Conservation (phyloP, 129 eudicot genomes). For the carrot (Daucus carota) region DNA sequence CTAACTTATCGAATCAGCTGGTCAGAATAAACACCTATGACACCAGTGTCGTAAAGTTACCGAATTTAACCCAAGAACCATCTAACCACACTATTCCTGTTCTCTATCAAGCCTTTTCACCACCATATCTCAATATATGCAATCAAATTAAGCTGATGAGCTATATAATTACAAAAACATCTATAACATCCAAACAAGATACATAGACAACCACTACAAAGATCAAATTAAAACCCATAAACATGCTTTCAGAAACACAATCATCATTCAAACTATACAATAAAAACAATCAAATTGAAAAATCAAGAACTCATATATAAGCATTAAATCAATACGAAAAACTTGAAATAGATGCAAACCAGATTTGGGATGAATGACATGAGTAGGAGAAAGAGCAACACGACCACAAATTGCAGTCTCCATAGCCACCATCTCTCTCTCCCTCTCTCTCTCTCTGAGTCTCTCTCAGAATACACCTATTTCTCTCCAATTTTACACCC, state of each 20-base stretch:
- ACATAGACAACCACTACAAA: not conserved
- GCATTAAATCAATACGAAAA: not conserved
- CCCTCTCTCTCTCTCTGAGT: not conserved
- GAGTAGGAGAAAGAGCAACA: conserved; percentile 47
- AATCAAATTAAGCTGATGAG: too few species aligned
- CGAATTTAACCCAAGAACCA: not conserved
- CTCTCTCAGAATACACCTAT: not conserved
- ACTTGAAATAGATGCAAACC: conserved; percentile 13
- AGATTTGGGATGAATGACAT: conserved; percentile 33
- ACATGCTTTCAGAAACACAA: not conserved
- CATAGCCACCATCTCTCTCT: conserved; percentile 25
- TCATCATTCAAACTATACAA: not conserved
- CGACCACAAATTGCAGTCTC: conserved; percentile 61
- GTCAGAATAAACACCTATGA: not conserved
- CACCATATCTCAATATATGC: too few species aligned
- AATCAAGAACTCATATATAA: not conserved
- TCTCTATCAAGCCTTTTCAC: too few species aligned
- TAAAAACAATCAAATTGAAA: not conserved
- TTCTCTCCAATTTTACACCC: not conserved
- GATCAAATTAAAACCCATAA: not conserved
- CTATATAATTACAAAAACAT: not conserved
- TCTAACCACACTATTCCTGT: not conserved
- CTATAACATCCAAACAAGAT: not conserved
- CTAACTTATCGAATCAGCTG: not conserved
- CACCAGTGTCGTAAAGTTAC: not conserved